Evolutionary conservation across 306 rosid genomes (phyloP).

Genomic region (Trifolium repens): DNA sequence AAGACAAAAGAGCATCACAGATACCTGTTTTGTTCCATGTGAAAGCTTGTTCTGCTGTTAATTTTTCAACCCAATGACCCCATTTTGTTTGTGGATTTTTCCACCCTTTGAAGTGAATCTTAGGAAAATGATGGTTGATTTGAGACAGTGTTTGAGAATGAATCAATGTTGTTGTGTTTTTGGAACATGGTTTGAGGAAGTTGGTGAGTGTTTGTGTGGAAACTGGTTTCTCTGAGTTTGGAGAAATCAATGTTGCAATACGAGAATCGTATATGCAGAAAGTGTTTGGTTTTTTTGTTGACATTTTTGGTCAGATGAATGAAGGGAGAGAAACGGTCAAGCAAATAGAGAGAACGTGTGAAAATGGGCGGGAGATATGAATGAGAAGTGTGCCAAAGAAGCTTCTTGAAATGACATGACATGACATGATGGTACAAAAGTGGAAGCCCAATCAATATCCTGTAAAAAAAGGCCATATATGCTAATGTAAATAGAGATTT

Average conservation of each 20-base stretch:
- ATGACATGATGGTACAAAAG: background rate
- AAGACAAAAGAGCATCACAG: conserved; percentile 48
- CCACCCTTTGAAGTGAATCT: conserved; percentile 43
- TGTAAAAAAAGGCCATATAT: no score
- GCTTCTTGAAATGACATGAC: background rate
- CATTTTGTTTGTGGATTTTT: conserved; percentile 32
- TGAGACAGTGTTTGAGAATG: background rate
- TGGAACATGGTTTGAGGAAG: conserved; percentile 38
- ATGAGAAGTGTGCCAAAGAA: conserved; percentile 2
- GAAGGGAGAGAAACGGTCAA: background rate
- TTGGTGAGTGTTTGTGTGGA: background rate
- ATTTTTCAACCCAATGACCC: conserved; percentile 36
- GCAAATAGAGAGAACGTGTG: background rate
- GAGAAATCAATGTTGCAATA: conserved; percentile 10
- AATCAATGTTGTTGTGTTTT: background rate
- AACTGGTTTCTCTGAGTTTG: background rate
- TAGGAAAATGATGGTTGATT: background rate
- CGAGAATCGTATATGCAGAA: conserved; percentile 28
- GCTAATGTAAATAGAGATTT: no score
- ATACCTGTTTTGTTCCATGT: conserved; percentile 46
- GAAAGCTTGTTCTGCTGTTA: conserved; percentile 15
- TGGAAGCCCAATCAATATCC: no score
- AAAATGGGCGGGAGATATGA: conserved; percentile 4
- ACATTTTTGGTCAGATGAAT: background rate
- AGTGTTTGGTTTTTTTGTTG: background rate